Evolutionary conservation across 805 yeast genomes (phyloP), one percentile per base, ranked within the genome.

Genomic region (Wickerhamiella kazuoi): DNA sequence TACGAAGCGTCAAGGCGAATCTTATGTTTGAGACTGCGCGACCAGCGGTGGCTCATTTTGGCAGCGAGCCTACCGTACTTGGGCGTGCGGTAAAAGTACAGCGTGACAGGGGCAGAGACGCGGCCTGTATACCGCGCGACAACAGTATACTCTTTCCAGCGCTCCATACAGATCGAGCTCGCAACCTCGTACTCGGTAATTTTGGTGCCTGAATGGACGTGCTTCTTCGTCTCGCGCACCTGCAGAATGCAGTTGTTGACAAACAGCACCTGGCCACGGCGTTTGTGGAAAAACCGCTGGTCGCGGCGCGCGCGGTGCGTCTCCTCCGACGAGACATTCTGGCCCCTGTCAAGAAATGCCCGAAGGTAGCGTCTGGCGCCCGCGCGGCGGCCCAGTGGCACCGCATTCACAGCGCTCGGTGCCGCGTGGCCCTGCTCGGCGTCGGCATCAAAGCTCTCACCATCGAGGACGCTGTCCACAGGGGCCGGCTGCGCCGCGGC

Each of bases 101-200:
- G 43, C 3, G 63, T 53, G 0, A 82, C 51, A 0, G 93, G 86
- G 8, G 60, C 56, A 2, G 59, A 62, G 0, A 50, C 36, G 41
- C 64, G 58, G 14, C 71, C 74, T 0, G 80, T 72, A n/a, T 71
- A 67, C 43, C 87, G 61, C 1, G 78, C 75, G 2, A 79, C 82
- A 2, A 79, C 77, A 21, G 73, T 60, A 51, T 74, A 81, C 52
- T 86, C 95, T 44, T 68, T 72, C 90, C 95, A 83, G 36, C 83
- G 59, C 41, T 80, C 86, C 8, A 65, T 44, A 1, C 79, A 66
- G 38, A 77, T 58, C 0, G 80, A 64, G 31, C 71, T 72, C 20
- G 64, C 62, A 1, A 66, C 60, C 41, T 71, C 74, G 8, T 57
- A 52, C 43, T 75, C 82, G 13, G 67, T 62, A 42, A 68, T 65